phyloP scores from a whole-genome alignment of 176 grass and related monocot genomes.

The Oryza glumipatula region DNA sequence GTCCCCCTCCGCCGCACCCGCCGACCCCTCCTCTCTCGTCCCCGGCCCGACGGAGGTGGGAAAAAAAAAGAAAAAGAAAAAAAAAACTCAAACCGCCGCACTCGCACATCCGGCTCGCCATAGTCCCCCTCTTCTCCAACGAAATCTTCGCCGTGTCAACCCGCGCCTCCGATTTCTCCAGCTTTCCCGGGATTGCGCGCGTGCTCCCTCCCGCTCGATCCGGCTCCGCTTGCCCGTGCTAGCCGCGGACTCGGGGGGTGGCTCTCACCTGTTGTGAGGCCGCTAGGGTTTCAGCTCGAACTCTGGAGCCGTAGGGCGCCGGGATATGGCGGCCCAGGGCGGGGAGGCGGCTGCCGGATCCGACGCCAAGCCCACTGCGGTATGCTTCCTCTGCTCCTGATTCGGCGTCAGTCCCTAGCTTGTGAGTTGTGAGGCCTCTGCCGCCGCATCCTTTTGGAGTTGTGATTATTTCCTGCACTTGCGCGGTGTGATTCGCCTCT shows the following conservation, averaged over 20 bases:
- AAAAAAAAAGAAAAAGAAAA: background rate
- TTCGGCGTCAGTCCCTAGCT: constrained; percentile 2
- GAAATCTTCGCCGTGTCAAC: background rate
- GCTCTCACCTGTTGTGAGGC: background rate
- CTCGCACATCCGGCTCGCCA: background rate
- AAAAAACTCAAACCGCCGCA: background rate
- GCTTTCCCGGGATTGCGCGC: background rate
- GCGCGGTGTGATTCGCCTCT: background rate
- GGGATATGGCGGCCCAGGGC: constrained; percentile 55
- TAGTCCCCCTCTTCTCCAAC: background rate
- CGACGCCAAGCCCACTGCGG: constrained; percentile 45
- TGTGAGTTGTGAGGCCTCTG: background rate
- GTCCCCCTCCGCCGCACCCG: background rate
- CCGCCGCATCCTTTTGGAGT: background rate
- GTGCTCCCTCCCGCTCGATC: constrained; percentile 14
- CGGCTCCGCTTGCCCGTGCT: background rate
- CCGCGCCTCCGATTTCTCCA: background rate
- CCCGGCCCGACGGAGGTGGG: background rate
- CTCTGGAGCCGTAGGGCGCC: constrained; percentile 8
- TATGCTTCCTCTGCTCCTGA: constrained; percentile 35
- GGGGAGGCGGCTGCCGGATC: constrained; percentile 49
- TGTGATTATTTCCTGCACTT: background rate
- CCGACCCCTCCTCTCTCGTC: background rate
- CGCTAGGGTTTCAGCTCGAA: constrained; percentile 24
- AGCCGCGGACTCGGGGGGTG: background rate